Evolutionary conservation across 2,329 filamentous ascomycete genomes (phyloP), one percentile per base, ranked within the genome.

Genomic region (Microdochium bolleyi): DNA sequence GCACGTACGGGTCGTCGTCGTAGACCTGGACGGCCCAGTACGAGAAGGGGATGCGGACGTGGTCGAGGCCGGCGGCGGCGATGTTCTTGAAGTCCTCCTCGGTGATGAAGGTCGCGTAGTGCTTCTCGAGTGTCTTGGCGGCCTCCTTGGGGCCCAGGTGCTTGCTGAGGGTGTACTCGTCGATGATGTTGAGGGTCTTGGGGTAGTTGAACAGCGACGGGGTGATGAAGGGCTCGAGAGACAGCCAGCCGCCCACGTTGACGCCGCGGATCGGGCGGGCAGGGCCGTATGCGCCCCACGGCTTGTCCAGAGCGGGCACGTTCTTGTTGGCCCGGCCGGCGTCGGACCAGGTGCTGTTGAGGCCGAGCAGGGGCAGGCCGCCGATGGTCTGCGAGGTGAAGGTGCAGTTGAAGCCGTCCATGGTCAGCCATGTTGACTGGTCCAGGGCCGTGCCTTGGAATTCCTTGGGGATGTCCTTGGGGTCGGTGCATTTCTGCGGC

Each of bases 341-440:
- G 62, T 90, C 85, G 61, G 89, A 78, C 83, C 84, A 89, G 1
- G 78, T 75, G 1, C 79, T 80, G 62, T 85, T 83, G 48, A 90
- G 70, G 3, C 87, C 87, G 76, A 89, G 89, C 51, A 89, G 67
- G 3, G 83, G 77, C 24, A 90, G 74, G 1, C 80, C 84, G 19
- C 87, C 87, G 2, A 89, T 79, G 0, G 79, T 84, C 44, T 77
- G 77, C 52, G 78, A 76, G 0, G 87, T 90, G 62, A 85, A 89
- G 1, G 87, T 89, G 57, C 87, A 77, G 60, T 89, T 90, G 70
- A 89, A 89, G 61, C 85, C 84, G 1, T 70, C 72, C 0, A 85
- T 88, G 59, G 88, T 84, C 59, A 84, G 84, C 87, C 87, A 90
- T 2, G 82, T 80, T 61, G 84, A 88, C 0, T 86, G 86, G 64